Base-by-base conservation (phyloP, 768 basidiomycete species). In the Wakefieldia striispora region DNA sequence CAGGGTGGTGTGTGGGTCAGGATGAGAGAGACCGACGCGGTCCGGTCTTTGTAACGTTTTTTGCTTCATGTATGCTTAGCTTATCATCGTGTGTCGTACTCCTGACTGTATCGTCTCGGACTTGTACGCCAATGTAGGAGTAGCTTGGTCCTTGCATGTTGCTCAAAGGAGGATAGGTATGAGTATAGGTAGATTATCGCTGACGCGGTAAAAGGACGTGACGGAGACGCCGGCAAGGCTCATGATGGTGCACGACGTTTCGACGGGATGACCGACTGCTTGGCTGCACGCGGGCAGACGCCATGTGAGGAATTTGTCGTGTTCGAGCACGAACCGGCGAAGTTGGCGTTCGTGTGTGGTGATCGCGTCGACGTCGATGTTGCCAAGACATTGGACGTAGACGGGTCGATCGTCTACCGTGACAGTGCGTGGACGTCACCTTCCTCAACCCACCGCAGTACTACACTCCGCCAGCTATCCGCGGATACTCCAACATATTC, bases 231-330 rank as follows among this genome's bases (percentile, higher is more conserved):
- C 75, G 20, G 82, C 67, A 56, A 99, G 83, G 69, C 98, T 94
- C 72, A 98, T 80, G 77, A 98, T 94, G 51, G 97, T 97, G 83
- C 95, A 98, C 45, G 83, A 89, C 11, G 95, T 98, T 74, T 97
- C 95, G 66, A 98, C 88, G 49, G 91, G 85, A 70, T 94, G 88
- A 1, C 93, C 94, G 33, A 75, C 71, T 3, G 78, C 78, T 14
- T 67, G 67, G 53, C 89, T 79, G 68, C 87, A 86, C 5, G 91
- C 87, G 37, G 93, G 91, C 38, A 93, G 78, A 36, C 95, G 91
- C 40, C 86, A 77, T 24, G 70, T 73, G 56, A 91, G 70, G 75
- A 87, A 94, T 60, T 83, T 87, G 69, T 98, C 95, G 80, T 98
- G 97, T 69, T 97, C 95, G 62, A 73, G 78, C 27, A 97, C 90